These are phyloP conservation scores for Annulohypoxylon nitens DNA, from an alignment of 495 filamentous ascomycete species.

Conservation along the genomic window DNA sequence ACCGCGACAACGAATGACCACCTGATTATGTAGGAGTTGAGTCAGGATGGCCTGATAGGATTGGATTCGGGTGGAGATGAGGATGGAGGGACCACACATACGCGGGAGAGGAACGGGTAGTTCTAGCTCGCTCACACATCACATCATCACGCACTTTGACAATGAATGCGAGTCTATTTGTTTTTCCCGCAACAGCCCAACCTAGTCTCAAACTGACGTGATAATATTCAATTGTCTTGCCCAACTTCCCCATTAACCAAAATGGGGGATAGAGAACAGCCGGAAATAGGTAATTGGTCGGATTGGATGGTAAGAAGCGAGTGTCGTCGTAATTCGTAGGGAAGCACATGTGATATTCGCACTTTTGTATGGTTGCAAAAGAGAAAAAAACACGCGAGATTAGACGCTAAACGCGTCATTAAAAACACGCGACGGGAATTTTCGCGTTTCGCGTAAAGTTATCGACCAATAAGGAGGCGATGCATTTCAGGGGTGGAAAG, in stretches of 20 bases:
- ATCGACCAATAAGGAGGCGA: neutral
- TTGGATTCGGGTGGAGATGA: too few relatives aligned
- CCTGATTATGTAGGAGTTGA: neutral
- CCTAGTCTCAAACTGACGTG: neutral
- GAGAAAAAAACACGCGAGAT: neutral
- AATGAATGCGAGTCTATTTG: slow-evolving; percentile 7
- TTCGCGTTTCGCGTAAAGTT: slow-evolving; percentile 26
- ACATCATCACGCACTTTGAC: neutral
- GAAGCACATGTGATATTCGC: neutral
- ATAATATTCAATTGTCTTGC: neutral
- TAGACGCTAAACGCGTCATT: slow-evolving; percentile 22
- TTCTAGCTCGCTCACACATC: slow-evolving; percentile 1
- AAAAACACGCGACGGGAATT: slow-evolving; percentile 21
- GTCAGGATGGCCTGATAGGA: slow-evolving; percentile 8
- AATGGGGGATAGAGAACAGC: neutral
- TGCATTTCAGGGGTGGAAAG: neutral
- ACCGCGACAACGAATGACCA: neutral
- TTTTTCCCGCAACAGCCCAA: neutral
- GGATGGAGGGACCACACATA: neutral
- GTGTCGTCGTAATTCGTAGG: neutral
- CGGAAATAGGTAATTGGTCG: neutral
- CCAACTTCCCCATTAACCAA: neutral
- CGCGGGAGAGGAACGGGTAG: neutral
- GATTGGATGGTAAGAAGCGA: neutral
- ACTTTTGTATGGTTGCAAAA: slow-evolving; percentile 2